A percentile compares a stretch with the other conserved stretches of the same genome.
Conservation (phyloP, 2,329 filamentous ascomycete species). For the Fusarium secorum region DNA sequence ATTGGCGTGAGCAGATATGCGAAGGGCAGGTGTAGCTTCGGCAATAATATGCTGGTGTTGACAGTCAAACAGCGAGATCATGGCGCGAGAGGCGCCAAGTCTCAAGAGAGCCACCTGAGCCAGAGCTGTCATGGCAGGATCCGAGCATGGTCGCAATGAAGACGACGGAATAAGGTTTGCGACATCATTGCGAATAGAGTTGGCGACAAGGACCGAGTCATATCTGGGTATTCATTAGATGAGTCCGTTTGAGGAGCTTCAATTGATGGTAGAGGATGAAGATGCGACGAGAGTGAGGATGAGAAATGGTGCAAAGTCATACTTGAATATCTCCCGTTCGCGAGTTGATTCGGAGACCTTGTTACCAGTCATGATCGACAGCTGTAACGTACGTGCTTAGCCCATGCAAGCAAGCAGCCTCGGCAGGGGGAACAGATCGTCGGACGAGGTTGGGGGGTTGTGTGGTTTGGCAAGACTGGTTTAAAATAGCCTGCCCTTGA, state of each 20-base stretch:
- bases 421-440: not conserved
- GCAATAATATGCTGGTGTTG: slow-evolving; percentile 59
- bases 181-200: slow-evolving; percentile 35
- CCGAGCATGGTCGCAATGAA: slow-evolving; percentile 43
- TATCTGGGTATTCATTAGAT: slow-evolving; percentile 20
- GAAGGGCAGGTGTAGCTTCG: slow-evolving; percentile 56
- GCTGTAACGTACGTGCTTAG: not conserved
- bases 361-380: slow-evolving; percentile 9
- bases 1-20: slow-evolving; percentile 40
- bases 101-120: slow-evolving; percentile 58
- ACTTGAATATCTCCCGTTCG: slow-evolving; percentile 47
- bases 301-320: not conserved
- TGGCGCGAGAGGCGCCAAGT: slow-evolving; percentile 51
- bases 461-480: not conserved
- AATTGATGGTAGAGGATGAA: not conserved
- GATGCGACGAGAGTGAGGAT: not conserved
- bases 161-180: slow-evolving; percentile 35
- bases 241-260: not conserved
- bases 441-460: not conserved
- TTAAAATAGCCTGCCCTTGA: not conserved
- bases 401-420: slow-evolving; percentile 2
- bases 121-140: slow-evolving; percentile 56
- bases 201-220: slow-evolving; percentile 26
- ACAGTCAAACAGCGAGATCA: slow-evolving; percentile 61
- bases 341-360: slow-evolving; percentile 38